Conservation (phyloP, 768 basidiomycete genomes). For the Rhodotorula sphaerocarpa region DNA sequence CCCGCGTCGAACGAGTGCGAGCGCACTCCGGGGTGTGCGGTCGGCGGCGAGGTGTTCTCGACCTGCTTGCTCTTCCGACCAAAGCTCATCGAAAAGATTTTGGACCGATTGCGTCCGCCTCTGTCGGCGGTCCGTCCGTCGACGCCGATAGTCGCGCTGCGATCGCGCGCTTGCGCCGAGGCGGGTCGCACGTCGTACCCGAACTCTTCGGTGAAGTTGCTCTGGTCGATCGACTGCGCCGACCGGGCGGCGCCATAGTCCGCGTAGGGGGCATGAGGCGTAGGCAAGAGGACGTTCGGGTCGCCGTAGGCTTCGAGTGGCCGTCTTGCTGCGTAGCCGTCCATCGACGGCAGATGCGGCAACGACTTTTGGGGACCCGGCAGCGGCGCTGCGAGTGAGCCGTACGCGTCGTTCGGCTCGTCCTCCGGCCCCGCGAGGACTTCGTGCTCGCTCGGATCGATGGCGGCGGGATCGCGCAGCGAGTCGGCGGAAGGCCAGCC, state of each 20-base stretch:
- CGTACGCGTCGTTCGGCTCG: background rate
- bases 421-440: slow-evolving; percentile 6
- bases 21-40: background rate
- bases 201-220: background rate
- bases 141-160: background rate
- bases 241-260: slow-evolving; percentile 15
- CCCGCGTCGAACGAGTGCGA: background rate
- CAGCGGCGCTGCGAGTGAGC: background rate
- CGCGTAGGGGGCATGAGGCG: background rate
- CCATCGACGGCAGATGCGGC: slow-evolving; percentile 14
- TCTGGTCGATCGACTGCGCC: slow-evolving; percentile 22
- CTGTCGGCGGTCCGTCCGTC: background rate
- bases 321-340: background rate
- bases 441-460: slow-evolving; percentile 10
- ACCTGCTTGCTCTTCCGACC: background rate
- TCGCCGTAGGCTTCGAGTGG: background rate
- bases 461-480: background rate
- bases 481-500: slow-evolving; percentile 23
- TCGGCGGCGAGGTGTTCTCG: background rate
- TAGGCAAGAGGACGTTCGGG: background rate
- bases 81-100: slow-evolving; percentile 16
- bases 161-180: background rate
- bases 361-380: slow-evolving; percentile 11
- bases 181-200: background rate
- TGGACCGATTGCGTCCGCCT: background rate